phyloP scores from a whole-genome alignment of 1,284 basidiomycete genomes.

The Somion occarium region DNA sequence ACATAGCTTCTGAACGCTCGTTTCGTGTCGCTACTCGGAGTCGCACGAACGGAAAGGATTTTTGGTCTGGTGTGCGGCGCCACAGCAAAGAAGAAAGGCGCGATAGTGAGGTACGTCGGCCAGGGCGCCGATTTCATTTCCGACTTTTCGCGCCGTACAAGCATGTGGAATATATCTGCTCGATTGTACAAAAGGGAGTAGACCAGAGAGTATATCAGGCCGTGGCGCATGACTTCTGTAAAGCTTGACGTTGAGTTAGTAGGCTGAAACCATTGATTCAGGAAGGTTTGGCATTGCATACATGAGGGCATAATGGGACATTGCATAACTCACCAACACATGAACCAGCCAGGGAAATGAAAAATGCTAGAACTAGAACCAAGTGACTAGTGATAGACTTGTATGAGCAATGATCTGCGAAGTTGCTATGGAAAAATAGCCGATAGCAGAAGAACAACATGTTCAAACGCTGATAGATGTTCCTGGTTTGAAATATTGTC shows the following conservation, averaged over 20 bases:
- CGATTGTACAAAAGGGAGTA: not conserved
- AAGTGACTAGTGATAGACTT: not conserved
- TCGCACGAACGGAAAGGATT: not conserved
- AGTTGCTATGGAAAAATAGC: not conserved
- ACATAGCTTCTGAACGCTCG: too few species aligned
- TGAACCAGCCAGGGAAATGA: not conserved
- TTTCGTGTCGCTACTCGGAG: too few species aligned
- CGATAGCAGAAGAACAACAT: too few species aligned
- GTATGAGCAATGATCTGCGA: not conserved
- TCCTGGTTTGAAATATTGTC: too few species aligned
- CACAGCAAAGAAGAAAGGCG: not conserved
- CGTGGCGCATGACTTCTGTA: not conserved
- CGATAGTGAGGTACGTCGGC: not conserved
- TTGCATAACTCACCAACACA: not conserved
- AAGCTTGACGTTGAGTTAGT: not conserved
- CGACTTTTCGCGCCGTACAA: not conserved
- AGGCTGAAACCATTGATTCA: not conserved
- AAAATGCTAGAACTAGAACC: not conserved
- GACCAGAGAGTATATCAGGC: not conserved
- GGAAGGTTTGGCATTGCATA: not conserved
- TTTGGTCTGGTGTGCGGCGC: not conserved
- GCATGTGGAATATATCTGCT: not conserved
- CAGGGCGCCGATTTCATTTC: not conserved
- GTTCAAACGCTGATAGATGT: too few species aligned
- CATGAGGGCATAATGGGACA: not conserved